phyloP scores from a whole-genome alignment of 345 rosid genomes.

The Lepidium didymum region DNA sequence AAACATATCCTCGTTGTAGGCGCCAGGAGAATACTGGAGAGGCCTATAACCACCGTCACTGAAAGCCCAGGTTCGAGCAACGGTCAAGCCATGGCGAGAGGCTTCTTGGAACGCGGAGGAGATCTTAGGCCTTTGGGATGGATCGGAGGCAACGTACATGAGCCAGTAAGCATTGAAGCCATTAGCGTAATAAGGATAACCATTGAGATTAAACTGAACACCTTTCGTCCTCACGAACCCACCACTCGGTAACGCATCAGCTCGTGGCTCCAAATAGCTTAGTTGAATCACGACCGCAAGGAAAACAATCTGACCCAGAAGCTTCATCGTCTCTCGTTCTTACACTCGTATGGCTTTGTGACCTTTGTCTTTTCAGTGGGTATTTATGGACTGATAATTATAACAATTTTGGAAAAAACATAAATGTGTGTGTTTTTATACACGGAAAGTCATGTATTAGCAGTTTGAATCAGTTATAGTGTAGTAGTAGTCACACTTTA shows the following conservation, averaged over 20 bases:
- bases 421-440: not conserved
- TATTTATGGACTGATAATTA: slow-evolving; percentile 17
- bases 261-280: slow-evolving; percentile 11
- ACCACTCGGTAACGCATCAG: slow-evolving; percentile 40
- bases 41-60: slow-evolving; percentile 84
- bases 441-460: not conserved
- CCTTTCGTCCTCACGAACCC: slow-evolving; percentile 65
- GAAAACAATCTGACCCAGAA: slow-evolving; percentile 21
- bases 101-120: slow-evolving; percentile 66
- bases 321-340: slow-evolving; percentile 39
- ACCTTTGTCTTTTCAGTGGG: not conserved
- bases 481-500: not conserved
- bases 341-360: not conserved
- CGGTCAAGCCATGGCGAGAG: slow-evolving; percentile 51
- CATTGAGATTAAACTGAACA: slow-evolving; percentile 54
- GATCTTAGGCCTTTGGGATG: slow-evolving; percentile 53
- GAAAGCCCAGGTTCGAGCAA: slow-evolving; percentile 92
- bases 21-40: slow-evolving; percentile 65
- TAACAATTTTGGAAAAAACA: slow-evolving; percentile 2
- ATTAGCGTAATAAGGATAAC: slow-evolving; percentile 67
- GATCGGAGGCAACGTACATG: slow-evolving; percentile 72
- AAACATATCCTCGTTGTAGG: slow-evolving; percentile 66
- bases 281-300: slow-evolving; percentile 32
- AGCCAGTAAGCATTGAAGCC: slow-evolving; percentile 97
- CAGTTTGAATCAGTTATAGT: not conserved